Evolutionary conservation across 495 filamentous ascomycete genomes (phyloP).

Genomic region (Aspergillus nidulans): DNA sequence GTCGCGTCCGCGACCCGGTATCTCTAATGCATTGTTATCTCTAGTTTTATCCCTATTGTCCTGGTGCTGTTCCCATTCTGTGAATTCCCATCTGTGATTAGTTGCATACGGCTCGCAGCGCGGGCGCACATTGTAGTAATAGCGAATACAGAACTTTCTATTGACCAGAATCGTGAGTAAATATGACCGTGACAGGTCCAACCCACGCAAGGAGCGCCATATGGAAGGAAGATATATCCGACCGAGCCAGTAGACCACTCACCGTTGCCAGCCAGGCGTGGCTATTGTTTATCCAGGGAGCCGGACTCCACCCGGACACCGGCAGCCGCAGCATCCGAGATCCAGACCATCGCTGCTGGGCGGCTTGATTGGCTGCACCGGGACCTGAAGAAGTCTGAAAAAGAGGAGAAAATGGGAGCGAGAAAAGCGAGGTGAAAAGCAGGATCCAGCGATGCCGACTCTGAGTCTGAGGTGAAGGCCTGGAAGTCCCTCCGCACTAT

Average conservation of each 20-base stretch:
- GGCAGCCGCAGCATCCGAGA: conserved; percentile 22
- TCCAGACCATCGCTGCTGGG: conserved; percentile 14
- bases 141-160: background rate
- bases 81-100: too few species aligned
- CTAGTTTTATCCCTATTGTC: background rate
- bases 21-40: background rate
- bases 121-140: conserved; percentile 1
- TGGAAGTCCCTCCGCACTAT: background rate
- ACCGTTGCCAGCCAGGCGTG: too few species aligned
- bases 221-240: conserved; percentile 15
- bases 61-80: background rate
- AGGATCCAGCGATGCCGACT: background rate
- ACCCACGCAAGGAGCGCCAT: conserved; percentile 10
- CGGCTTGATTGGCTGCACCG: background rate
- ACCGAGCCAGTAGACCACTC: background rate
- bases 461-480: background rate
- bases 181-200: conserved; percentile 8
- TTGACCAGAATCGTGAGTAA: background rate
- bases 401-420: background rate
- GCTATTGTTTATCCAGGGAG: background rate
- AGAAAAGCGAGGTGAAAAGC: background rate
- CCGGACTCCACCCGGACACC: conserved; percentile 17
- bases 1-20: background rate
- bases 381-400: background rate
- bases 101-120: conserved; percentile 5